Conservation (phyloP, 2,329 filamentous ascomycete genomes). For the Aureobasidium vineae region DNA sequence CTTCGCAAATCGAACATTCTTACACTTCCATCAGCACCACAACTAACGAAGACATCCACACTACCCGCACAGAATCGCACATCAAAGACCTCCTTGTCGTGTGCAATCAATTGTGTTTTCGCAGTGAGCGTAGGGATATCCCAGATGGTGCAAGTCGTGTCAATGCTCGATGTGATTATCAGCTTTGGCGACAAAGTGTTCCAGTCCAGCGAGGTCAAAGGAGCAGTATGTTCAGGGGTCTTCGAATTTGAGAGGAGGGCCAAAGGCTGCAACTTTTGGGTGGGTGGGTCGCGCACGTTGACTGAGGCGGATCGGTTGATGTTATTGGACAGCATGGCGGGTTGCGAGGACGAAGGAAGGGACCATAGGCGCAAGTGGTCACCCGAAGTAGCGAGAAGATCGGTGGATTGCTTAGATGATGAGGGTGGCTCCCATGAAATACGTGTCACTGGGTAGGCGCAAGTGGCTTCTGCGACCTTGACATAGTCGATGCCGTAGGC, state of each 20-base stretch:
- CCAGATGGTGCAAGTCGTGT: slow-evolving; percentile 99
- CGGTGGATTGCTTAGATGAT: slow-evolving; percentile 90
- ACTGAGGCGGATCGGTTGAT: slow-evolving; percentile 65
- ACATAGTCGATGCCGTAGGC: slow-evolving; percentile 83
- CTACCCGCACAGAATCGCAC: slow-evolving; percentile 97
- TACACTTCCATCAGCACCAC: slow-evolving; percentile 94
- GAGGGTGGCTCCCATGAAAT: slow-evolving; percentile 96
- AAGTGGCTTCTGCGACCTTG: slow-evolving; percentile 92
- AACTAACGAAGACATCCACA: slow-evolving; percentile 98
- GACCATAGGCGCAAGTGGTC: slow-evolving; percentile 95
- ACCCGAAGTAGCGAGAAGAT: slow-evolving; percentile 90
- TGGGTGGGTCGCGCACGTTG: slow-evolving; percentile 59
- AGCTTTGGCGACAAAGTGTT: slow-evolving; percentile 95
- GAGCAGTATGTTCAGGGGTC: slow-evolving; percentile 95
- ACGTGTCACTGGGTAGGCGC: slow-evolving; percentile 94
- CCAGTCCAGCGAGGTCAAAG: slow-evolving; percentile 95
- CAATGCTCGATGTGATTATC: slow-evolving; percentile 98
- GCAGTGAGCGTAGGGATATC: slow-evolving; percentile 97
- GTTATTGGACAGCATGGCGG: slow-evolving; percentile 63
- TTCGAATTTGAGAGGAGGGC: slow-evolving; percentile 96
- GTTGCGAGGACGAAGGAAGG: slow-evolving; percentile 56
- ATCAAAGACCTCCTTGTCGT: slow-evolving; percentile 99
- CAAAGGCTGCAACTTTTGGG: slow-evolving; percentile 83
- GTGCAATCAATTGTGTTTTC: slow-evolving; percentile 96
- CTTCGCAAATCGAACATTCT: slow-evolving; percentile 98